Conservation (phyloP, 2,329 filamentous ascomycete genomes). For the Xylaria multiplex region DNA sequence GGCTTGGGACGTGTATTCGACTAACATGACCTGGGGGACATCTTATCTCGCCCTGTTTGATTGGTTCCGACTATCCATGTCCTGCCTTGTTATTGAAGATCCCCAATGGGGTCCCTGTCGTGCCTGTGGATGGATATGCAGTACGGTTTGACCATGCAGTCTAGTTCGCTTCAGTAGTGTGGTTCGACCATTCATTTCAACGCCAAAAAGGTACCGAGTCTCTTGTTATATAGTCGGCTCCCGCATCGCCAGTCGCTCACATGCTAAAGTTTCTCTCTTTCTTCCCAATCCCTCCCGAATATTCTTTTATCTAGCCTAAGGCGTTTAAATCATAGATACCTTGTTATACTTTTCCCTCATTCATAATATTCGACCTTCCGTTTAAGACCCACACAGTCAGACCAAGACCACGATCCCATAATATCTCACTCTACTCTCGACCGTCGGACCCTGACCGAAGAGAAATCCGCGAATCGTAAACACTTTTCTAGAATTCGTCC, state of each 20-base stretch:
- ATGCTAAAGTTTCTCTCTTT: slow-evolving; percentile 13
- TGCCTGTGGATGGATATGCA: slow-evolving; percentile 1
- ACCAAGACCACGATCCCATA: not conserved
- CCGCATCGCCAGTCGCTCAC: slow-evolving; percentile 28
- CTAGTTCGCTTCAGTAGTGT: slow-evolving; percentile 21
- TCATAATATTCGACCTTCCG: slow-evolving; percentile 1
- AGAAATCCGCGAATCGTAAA: slow-evolving; percentile 1
- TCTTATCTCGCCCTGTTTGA: slow-evolving; percentile 36
- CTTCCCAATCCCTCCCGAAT: slow-evolving; percentile 17
- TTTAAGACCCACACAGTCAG: not conserved
- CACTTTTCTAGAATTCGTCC: not conserved
- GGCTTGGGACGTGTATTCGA: slow-evolving; percentile 19
- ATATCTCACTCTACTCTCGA: slow-evolving; percentile 6
- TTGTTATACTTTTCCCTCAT: not conserved
- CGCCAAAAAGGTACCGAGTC: slow-evolving; percentile 30
- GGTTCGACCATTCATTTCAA: slow-evolving; percentile 37
- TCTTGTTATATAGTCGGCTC: slow-evolving; percentile 40
- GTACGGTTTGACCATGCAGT: not conserved
- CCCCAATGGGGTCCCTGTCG: slow-evolving; percentile 37
- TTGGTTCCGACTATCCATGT: slow-evolving; percentile 41
- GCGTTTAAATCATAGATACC: not conserved
- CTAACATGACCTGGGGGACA: slow-evolving; percentile 30
- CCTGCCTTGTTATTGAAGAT: slow-evolving; percentile 30
- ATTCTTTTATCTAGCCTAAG: not conserved
- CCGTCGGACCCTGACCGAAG: not conserved